These are phyloP conservation scores for Dujonia santamariae DNA, from an alignment of 1,139 yeast species.

Conservation along the genomic window DNA sequence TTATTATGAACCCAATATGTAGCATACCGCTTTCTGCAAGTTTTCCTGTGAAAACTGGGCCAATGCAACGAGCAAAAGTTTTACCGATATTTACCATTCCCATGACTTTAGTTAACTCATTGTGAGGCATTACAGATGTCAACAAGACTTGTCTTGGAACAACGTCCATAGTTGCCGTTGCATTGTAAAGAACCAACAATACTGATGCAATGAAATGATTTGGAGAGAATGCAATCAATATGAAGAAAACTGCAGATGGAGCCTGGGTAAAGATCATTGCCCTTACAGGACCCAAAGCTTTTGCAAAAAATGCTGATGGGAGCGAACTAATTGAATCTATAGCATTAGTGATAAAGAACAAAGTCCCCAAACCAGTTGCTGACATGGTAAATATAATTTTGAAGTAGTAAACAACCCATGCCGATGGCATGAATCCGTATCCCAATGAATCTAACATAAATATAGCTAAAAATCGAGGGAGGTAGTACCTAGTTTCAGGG, in stretches of 20 bases:
- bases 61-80: slow-evolving; percentile 78
- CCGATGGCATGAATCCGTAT: slow-evolving; percentile 80
- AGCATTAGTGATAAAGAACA: slow-evolving; percentile 61
- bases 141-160: slow-evolving; percentile 83
- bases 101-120: slow-evolving; percentile 72
- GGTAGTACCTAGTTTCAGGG: slow-evolving; percentile 25
- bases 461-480: slow-evolving; percentile 44
- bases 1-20: slow-evolving; percentile 58
- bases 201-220: slow-evolving; percentile 36
- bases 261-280: slow-evolving; percentile 76
- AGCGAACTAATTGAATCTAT: slow-evolving; percentile 61
- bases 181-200: slow-evolving; percentile 52
- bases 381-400: slow-evolving; percentile 35
- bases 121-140: slow-evolving; percentile 59
- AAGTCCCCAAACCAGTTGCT: slow-evolving; percentile 44
- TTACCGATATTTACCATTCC: slow-evolving; percentile 85
- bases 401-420: slow-evolving; percentile 86
- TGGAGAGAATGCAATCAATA: slow-evolving; percentile 22
- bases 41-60: slow-evolving; percentile 76
- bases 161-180: slow-evolving; percentile 80
- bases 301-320: slow-evolving; percentile 70
- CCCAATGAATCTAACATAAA: slow-evolving; percentile 83
- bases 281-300: slow-evolving; percentile 69
- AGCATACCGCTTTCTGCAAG: slow-evolving; percentile 55
- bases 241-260: slow-evolving; percentile 69